Evolutionary conservation across 75 land plant species (phyloP).

Genomic region (Gnetum montanum): DNA sequence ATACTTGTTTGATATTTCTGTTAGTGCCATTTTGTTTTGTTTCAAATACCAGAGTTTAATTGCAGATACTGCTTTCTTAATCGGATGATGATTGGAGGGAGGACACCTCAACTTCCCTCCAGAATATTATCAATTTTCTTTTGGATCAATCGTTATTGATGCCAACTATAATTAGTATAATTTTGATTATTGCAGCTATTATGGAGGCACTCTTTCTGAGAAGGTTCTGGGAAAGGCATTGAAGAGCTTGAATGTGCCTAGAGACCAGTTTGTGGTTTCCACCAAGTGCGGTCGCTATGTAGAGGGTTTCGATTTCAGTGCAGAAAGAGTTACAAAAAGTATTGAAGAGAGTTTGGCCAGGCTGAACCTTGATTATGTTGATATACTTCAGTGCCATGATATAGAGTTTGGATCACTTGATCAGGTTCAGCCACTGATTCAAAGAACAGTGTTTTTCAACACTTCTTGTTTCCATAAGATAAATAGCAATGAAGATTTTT

Average conservation of each 20-base stretch:
- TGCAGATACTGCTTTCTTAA: too few species aligned
- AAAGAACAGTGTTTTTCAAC: too few species aligned
- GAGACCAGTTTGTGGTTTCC: constrained; percentile 66
- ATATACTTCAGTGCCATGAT: constrained; percentile 93
- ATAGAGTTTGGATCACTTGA: constrained; percentile 93
- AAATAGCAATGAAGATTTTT: too few species aligned
- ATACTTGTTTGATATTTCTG: too few species aligned
- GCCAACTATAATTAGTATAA: not conserved
- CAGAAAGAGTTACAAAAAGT: constrained; percentile 77
- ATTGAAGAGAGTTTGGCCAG: constrained; percentile 89
- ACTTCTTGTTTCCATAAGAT: too few species aligned
- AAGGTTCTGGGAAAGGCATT: constrained; percentile 72
- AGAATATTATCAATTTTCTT: not conserved
- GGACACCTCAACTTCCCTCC: too few species aligned
- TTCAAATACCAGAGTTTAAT: too few species aligned
- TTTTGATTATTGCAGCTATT: constrained; percentile 37
- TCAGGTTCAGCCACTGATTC: too few species aligned
- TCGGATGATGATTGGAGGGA: too few species aligned
- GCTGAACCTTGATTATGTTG: constrained; percentile 75
- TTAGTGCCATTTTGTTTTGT: too few species aligned
- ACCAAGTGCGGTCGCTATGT: constrained; percentile 91
- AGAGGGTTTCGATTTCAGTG: constrained; percentile 97
- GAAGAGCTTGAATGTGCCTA: constrained; percentile 43
- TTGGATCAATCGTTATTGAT: not conserved
- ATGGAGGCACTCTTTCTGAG: constrained; percentile 91